Evolutionary conservation across 2,329 filamentous ascomycete genomes (phyloP), one percentile per base, ranked within the genome.

Genomic region (Colletotrichum sp.): DNA sequence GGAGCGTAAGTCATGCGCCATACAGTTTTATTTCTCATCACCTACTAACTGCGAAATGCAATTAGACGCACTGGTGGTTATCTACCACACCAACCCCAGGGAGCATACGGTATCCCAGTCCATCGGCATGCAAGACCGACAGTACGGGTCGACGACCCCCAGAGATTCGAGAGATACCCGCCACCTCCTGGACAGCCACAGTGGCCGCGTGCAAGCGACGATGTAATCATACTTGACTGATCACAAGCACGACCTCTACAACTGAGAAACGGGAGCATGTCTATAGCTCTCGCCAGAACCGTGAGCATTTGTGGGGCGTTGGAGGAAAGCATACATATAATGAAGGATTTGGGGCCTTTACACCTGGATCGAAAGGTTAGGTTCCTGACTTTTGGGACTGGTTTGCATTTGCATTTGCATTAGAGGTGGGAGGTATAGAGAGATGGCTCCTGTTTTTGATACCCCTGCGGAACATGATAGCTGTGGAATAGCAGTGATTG

Each of bases 151-250:
- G 65, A 67, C 6, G 65, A 52, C 7, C 56, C 48, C 7, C 36
- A 34, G 15, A 62, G 43, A 15, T 60, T 61, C 71, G 72, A 71
- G 70, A 76, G 48, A 56, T 76, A 80, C 52, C 56, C 62, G 22
- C 74, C 77, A 52, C 72, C 77, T 25, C 70, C 72, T 55, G n/a
- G 68, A 43, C 77, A 74, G 65, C 76, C 76, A 13, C 76, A 78
- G 60, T 79, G 79, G 66, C 76, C 78, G 16, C 78, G 77, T 30
- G 78, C 76, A 65, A 78, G 77, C 13, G 82, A 81, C 34, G 77
- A 83, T 48, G 78, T 83, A 52, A 82, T 83, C 76, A 81, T 83
- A 52, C 80, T 83, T 52, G 82, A 83, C 56, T 83, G 69, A 82
- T 28, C 27, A 15, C 34, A 7, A 48, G 16, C 34, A 36, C 22